Conservation (phyloP, 2,329 filamentous ascomycete genomes). For the Colletotrichum magnum region DNA sequence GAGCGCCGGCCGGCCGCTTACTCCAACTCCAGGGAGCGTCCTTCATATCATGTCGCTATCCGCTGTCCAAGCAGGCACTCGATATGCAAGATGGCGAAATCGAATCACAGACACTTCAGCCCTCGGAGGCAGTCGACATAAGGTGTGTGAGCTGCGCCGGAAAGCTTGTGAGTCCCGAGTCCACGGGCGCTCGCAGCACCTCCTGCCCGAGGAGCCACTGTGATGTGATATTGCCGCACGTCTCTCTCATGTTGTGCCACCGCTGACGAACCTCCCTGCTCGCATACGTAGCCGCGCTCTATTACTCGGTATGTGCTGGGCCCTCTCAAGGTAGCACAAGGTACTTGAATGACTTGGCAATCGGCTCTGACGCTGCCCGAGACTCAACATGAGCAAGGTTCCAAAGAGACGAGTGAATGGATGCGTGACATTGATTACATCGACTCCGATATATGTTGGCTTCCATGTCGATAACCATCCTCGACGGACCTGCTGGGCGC, state of each 20-base stretch:
- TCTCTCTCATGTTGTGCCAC: background rate
- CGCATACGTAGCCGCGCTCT: too few relatives aligned
- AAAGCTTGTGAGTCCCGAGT: constrained; percentile 21
- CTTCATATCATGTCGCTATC: constrained; percentile 22
- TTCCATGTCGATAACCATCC: constrained; percentile 1
- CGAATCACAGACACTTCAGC: constrained; percentile 21
- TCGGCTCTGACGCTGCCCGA: background rate
- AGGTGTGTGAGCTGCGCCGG: constrained; percentile 8
- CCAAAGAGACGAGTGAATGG: background rate
- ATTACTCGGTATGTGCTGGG: too few relatives aligned
- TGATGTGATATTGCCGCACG: background rate
- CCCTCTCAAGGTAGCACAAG: too few relatives aligned
- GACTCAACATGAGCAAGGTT: background rate
- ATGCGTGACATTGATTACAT: background rate
- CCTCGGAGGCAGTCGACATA: constrained; percentile 11
- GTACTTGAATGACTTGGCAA: too few relatives aligned
- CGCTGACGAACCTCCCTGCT: too few relatives aligned
- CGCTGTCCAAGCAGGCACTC: constrained; percentile 4
- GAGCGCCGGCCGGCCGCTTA: too few relatives aligned
- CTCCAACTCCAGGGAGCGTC: background rate
- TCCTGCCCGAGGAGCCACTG: constrained; percentile 19
- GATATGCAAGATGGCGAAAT: constrained; percentile 18
- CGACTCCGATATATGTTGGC: constrained; percentile 5
- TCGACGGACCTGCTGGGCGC: constrained; percentile 2
- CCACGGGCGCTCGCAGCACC: constrained; percentile 26